These are phyloP conservation scores for Fraxinus xanthoxyloides DNA, from an alignment of 305 asterid species.

Conservation along the genomic window DNA sequence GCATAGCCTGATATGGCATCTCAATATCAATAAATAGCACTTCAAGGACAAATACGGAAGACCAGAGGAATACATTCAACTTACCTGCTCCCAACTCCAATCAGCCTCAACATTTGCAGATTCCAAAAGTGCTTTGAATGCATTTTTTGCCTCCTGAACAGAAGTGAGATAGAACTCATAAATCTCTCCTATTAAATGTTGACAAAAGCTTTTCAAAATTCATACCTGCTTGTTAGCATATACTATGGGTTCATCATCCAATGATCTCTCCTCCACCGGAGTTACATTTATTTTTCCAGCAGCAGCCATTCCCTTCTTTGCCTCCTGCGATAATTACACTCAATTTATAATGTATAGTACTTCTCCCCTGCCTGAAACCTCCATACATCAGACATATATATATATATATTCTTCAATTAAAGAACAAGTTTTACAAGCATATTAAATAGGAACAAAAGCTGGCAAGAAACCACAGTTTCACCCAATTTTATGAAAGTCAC, in stretches of 20 bases:
- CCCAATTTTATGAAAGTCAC: background rate
- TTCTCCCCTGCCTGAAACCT: background rate
- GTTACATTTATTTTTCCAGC: conserved; percentile 52
- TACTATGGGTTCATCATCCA: conserved; percentile 63
- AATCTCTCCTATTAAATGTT: conserved; percentile 9
- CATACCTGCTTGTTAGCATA: conserved; percentile 90
- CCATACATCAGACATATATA: conserved; percentile 2
- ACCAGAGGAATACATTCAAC: conserved; percentile 9
- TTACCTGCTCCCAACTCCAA: conserved; percentile 98
- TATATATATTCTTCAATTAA: conserved; percentile 5
- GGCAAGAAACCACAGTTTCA: background rate
- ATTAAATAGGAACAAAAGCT: background rate
- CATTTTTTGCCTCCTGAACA: conserved; percentile 89
- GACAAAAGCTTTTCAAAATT: conserved; percentile 22
- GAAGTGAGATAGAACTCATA: conserved; percentile 10
- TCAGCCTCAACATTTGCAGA: conserved; percentile 88
- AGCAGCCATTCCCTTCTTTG: conserved; percentile 51
- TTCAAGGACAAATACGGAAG: conserved; percentile 17
- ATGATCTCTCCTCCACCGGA: conserved; percentile 58
- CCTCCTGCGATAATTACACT: conserved; percentile 44
- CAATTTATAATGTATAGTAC: background rate
- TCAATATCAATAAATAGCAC: conserved; percentile 24
- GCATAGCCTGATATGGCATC: conserved; percentile 69
- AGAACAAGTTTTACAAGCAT: background rate
- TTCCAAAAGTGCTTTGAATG: conserved; percentile 82